Conservation (phyloP, 768 basidiomycete species). For the Harrya chromipes region DNA sequence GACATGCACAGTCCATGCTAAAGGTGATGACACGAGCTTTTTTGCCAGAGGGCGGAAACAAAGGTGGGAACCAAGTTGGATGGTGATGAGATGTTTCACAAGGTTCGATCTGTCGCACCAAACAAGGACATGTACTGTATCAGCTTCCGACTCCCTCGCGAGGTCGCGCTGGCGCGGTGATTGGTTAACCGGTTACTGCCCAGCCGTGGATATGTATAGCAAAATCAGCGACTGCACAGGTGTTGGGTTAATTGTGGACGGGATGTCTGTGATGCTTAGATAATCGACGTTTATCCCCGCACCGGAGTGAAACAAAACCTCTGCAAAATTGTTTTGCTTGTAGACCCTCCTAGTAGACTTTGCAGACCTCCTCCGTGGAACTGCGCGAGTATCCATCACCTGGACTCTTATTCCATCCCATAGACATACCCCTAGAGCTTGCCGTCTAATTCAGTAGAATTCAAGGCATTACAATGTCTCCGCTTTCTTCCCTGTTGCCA, state of each 20-base stretch:
- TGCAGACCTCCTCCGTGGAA: no score
- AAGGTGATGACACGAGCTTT: constrained; percentile 14
- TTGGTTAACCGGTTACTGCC: background rate
- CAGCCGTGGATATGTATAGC: no score
- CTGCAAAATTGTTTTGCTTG: no score
- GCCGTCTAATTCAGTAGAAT: constrained; percentile 28
- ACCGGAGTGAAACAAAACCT: no score
- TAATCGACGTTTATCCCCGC: constrained; percentile 36
- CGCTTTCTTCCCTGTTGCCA: constrained; percentile 42
- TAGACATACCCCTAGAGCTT: constrained; percentile 36
- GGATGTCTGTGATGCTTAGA: constrained; percentile 29
- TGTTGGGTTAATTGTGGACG: constrained; percentile 1
- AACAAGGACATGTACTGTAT: constrained; percentile 99
- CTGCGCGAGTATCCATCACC: background rate
- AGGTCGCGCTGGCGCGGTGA: constrained; percentile 35
- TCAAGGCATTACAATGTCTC: constrained; percentile 33
- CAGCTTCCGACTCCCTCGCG: constrained; percentile 69
- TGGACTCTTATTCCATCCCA: constrained; percentile 14
- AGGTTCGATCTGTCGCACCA: constrained; percentile 91
- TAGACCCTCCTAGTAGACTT: no score
- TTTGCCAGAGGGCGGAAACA: constrained; percentile 65
- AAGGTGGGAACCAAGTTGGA: constrained; percentile 54
- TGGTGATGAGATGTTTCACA: constrained; percentile 53
- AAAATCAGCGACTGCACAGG: no score
- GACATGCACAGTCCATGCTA: constrained; percentile 1